Evolutionary conservation across 2,329 filamentous ascomycete genomes (phyloP), one percentile per base, ranked within the genome.

Genomic region (Verticillium nonalfalfae): DNA sequence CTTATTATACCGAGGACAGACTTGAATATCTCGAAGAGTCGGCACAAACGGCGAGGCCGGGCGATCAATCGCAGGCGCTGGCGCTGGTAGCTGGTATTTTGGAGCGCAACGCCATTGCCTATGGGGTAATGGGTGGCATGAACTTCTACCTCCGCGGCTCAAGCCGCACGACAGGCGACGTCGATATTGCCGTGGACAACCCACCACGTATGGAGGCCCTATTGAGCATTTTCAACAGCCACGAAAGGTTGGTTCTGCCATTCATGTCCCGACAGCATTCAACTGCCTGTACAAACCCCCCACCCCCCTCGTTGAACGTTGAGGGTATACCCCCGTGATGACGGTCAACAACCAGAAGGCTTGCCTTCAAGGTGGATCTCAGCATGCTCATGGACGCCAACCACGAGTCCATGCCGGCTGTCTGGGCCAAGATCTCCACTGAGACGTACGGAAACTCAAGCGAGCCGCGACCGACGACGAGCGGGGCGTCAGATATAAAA

Each of bases 361-460:
- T 26, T 26, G 2, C 26, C 4, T 92, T 93, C 61, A 97, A 97
- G 73, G 91, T 97, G 57, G 94, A 98, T 74, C 86, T 98, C 60
- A 93, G 92, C 64, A 94, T 97, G 2, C 82, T 98, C 61, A 97
- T 97, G 94, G 85, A 88, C 58, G 84, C 90, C 59, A 83, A 98
- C 66, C 88, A 89, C 64, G 92, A 96, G 65, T 86, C 87, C 2
- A 87, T 97, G 75, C 93, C 94, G 0, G 81, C 81, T 2, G 86
- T 97, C 13, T 98, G 93, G 89, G 84, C 86, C 61, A 96, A 96
- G 72, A 93, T 98, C 67, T 91, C 91, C 35, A 87, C 86, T 64
- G 90, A 94, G 74, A 81, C 91, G 45, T 87, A 91, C 66, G 75
- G 79, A 66, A 69, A 78, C 66, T 68, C 75, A 69, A 69, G 69